Conservation (phyloP, 805 yeast genomes). For the Metschnikowia reukaufii region DNA sequence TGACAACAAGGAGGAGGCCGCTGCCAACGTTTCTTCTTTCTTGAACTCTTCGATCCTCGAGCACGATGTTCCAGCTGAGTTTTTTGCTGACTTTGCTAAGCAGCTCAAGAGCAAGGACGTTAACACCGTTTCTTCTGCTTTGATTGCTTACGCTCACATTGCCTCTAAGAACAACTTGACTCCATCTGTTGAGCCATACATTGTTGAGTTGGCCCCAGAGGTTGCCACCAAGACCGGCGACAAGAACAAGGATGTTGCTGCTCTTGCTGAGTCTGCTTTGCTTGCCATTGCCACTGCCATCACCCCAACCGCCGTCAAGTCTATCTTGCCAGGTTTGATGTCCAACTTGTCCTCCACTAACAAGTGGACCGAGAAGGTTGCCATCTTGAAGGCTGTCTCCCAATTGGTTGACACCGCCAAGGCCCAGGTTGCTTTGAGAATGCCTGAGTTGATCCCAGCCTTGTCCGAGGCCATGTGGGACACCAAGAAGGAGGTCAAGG, state of each 20-base stretch:
- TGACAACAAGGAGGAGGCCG: conserved; percentile 82
- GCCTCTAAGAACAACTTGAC: conserved; percentile 75
- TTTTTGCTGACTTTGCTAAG: conserved; percentile 74
- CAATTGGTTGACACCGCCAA: conserved; percentile 92
- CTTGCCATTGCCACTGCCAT: conserved; percentile 73
- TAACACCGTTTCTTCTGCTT: conserved; percentile 67
- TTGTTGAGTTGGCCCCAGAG: conserved; percentile 71
- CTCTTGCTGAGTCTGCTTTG: conserved; percentile 74
- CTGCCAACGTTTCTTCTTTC: conserved; percentile 87
- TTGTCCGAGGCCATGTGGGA: conserved; percentile 99
- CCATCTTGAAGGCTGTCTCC: conserved; percentile 81
- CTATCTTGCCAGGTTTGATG: conserved; percentile 78
- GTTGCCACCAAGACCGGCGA: conserved; percentile 85
- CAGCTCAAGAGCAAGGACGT: conserved; percentile 75
- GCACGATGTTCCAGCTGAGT: conserved; percentile 93
- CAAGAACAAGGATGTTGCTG: conserved; percentile 76
- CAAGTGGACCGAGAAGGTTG: conserved; percentile 98
- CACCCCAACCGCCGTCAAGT: conserved; percentile 93
- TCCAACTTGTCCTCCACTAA: conserved; percentile 64
- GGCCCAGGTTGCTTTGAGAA: conserved; percentile 94
- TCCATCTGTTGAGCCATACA: conserved; percentile 94
- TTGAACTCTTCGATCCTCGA: conserved; percentile 96
- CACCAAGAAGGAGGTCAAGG: conserved; percentile 97
- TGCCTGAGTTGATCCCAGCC: conserved; percentile 99
- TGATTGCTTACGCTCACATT: conserved; percentile 81